These are phyloP conservation scores for Microstegium vimineum DNA, from an alignment of 176 grass and related monocot species.

Conservation along the genomic window DNA sequence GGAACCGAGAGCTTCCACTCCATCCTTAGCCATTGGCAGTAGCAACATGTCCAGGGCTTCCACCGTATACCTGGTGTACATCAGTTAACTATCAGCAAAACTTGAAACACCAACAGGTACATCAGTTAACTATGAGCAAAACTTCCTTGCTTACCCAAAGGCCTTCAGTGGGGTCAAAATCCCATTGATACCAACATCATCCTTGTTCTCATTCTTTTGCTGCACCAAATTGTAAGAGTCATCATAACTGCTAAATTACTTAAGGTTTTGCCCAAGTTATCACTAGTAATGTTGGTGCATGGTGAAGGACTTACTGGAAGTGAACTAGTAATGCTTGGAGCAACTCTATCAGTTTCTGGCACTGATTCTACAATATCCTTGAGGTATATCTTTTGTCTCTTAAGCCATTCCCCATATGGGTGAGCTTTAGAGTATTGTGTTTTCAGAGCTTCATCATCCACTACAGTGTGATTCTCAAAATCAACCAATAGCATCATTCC, in stretches of 20 bases:
- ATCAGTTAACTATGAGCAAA: constrained; percentile 16
- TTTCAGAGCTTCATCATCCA: constrained; percentile 92
- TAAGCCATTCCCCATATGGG: constrained; percentile 86
- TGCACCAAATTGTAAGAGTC: constrained; percentile 26
- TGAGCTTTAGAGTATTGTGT: constrained; percentile 79
- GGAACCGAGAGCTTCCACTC: constrained; percentile 78
- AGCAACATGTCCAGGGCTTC: constrained; percentile 94
- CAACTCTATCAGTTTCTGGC: constrained; percentile 56
- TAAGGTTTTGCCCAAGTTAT: neutral
- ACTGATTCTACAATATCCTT: constrained; percentile 75
- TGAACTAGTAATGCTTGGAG: constrained; percentile 59
- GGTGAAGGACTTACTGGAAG: constrained; percentile 44
- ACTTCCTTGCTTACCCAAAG: constrained; percentile 66
- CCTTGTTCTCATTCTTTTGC: constrained; percentile 35
- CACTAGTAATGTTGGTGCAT: constrained; percentile 17
- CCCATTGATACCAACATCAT: constrained; percentile 56
- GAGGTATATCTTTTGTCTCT: constrained; percentile 71
- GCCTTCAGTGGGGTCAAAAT: constrained; percentile 85
- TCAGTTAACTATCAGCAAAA: constrained; percentile 17
- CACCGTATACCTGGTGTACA: constrained; percentile 70
- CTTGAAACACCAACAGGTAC: neutral
- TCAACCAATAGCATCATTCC: constrained; percentile 99
- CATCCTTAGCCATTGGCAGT: constrained; percentile 89
- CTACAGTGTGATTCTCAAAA: constrained; percentile 90
- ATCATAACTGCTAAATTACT: neutral